Evolutionary conservation across 2,329 filamentous ascomycete species (phyloP).

Genomic region (Kalaharituber pfeilii): DNA sequence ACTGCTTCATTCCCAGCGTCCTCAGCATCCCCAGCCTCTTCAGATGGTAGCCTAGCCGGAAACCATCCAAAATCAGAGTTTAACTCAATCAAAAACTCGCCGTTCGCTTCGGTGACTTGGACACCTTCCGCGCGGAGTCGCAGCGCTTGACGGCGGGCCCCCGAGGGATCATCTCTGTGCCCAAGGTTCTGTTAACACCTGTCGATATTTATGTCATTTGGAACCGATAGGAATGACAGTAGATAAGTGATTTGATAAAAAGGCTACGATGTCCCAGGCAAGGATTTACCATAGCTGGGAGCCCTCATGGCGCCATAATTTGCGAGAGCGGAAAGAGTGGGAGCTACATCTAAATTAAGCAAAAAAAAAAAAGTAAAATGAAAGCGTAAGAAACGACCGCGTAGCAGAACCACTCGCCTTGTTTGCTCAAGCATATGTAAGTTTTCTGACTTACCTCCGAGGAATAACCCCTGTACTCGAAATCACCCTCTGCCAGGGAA

Average conservation of each 20-base stretch:
- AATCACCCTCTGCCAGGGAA: slow-evolving; percentile 90
- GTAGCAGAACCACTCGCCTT: too few relatives aligned
- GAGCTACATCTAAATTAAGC: too few relatives aligned
- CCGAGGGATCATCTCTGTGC: slow-evolving; percentile 23
- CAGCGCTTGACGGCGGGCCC: slow-evolving; percentile 26
- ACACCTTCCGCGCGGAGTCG: slow-evolving; percentile 27
- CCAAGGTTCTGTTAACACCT: too few relatives aligned
- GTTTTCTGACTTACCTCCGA: slow-evolving; percentile 60
- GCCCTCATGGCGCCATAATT: too few relatives aligned
- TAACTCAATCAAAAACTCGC: slow-evolving; percentile 26
- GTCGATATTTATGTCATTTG: too few relatives aligned
- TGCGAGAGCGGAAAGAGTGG: too few relatives aligned
- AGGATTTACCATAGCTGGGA: too few relatives aligned
- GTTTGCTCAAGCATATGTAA: too few relatives aligned
- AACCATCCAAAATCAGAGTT: slow-evolving; percentile 26
- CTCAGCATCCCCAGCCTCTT: slow-evolving; percentile 22
- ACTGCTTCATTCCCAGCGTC: slow-evolving; percentile 3
- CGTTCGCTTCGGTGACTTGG: slow-evolving; percentile 24
- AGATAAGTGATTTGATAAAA: too few relatives aligned
- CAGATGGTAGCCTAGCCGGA: slow-evolving; percentile 29
- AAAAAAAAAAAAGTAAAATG: not conserved
- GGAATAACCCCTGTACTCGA: slow-evolving; percentile 77
- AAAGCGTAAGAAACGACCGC: not conserved
- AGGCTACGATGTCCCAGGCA: too few relatives aligned
- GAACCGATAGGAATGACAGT: too few relatives aligned